Base-by-base conservation (phyloP, 805 yeast genomes). In the Metahyphopichia silvanorum region DNA sequence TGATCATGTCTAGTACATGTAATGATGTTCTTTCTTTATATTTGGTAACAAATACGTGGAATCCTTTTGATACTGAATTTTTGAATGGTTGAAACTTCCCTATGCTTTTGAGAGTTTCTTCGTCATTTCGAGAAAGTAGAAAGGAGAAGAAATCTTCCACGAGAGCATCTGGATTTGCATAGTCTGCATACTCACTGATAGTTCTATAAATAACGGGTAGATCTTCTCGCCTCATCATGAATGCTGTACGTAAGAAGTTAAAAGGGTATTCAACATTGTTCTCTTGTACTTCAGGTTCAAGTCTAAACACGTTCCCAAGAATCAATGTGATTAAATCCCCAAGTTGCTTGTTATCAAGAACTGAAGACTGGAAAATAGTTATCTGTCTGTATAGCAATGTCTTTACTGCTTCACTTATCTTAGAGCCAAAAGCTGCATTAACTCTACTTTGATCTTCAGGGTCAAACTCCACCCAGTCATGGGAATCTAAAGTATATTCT, bases 71-170 rank as follows among this genome's bases (percentile, higher is more conserved):
- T 30, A 64, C 46, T 11, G 51, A 44, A 21, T 55, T 55, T 21
- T 46, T 46, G 17, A 56, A 42, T 1, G 63, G 54, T 4, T 65
- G 60, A 31, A 42, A 50, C 34, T 49, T 60, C 9, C 49, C 45
- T 10, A 66, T 31, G 21, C 43, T 42, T 16, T 44, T 39, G 14
- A 57, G 37, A 1, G 66, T 46, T 25, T 66, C 72, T 25, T 59
- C 67, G 35, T 66, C 70, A 39, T 64, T 65, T 21, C 51, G 59
- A 1, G 59, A 45, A 3, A 50, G 24, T 23, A 66, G 43, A 12
- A 49, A 46, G 4, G 46, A 36, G 32, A 63, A 63, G 34, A 66
- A 63, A 12, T 55, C 62, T n/a, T 35, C 24, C 12, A 62, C 30
- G 7, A 57, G 35, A 17, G 44, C 51, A 6, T 18, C 22, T 3